These are phyloP conservation scores for Globisporangium nagaii DNA, from an alignment of 352 stramenopile species.

Conservation along the genomic window DNA sequence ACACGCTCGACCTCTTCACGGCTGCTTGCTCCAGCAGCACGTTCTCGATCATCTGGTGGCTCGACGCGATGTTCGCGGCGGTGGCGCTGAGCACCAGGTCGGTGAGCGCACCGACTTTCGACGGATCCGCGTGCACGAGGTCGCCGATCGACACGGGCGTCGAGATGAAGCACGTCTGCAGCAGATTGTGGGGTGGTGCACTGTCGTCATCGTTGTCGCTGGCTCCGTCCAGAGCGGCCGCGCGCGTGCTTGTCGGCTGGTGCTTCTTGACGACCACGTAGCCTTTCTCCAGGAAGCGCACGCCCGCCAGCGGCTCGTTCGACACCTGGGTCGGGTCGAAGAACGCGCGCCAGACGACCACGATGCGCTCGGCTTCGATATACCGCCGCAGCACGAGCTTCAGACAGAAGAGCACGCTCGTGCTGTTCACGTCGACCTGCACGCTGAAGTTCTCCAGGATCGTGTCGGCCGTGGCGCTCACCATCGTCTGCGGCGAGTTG, in stretches of 20 bases:
- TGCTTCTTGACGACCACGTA: conserved; percentile 49
- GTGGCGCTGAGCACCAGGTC: conserved; percentile 35
- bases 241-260: no score
- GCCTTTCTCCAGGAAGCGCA: conserved; percentile 47
- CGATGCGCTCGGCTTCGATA: conserved; percentile 36
- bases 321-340: conserved; percentile 43
- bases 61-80: conserved; percentile 19
- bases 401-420: conserved; percentile 34
- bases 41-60: conserved; percentile 46
- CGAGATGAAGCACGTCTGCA: conserved; percentile 31
- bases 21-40: conserved; percentile 37
- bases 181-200: no score
- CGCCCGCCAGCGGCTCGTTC: conserved; percentile 26
- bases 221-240: no score
- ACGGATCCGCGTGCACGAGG: not conserved
- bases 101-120: conserved; percentile 5
- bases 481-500: conserved; percentile 34
- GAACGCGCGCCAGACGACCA: conserved; percentile 53
- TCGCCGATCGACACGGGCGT: conserved; percentile 16
- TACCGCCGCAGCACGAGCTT: conserved; percentile 46
- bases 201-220: no score
- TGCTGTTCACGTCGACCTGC: conserved; percentile 40
- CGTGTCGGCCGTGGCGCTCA: conserved; percentile 27
- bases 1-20: no score
- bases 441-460: conserved; percentile 55